phyloP scores from a whole-genome alignment of 176 grass and related monocot species.

The Triticum urartu region DNA sequence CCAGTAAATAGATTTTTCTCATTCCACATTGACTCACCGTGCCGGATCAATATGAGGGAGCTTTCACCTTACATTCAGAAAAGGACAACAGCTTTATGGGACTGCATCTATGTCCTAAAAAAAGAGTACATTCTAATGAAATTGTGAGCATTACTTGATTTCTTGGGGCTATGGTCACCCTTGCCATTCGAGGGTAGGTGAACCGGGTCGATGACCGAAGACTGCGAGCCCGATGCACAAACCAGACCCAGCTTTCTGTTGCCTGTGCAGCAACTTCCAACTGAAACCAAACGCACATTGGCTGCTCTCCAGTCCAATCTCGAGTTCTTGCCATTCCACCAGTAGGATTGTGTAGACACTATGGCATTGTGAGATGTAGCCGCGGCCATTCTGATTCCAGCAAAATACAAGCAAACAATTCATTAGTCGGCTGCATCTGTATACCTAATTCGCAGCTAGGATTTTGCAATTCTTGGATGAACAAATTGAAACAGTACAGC shows the following conservation, averaged over 20 bases:
- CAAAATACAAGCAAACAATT: background rate
- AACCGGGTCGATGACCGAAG: constrained; percentile 31
- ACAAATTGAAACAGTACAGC: background rate
- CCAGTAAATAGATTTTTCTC: constrained; percentile 98
- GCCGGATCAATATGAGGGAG: constrained; percentile 83
- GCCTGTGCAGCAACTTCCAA: background rate
- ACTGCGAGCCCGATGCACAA: constrained; percentile 21
- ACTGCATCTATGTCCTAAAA: background rate
- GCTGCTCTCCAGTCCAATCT: background rate
- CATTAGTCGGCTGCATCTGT: background rate
- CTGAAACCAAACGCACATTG: constrained; percentile 17
- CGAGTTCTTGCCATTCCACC: background rate
- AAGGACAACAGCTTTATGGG: background rate
- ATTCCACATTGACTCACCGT: constrained; percentile 91
- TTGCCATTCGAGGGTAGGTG: constrained; percentile 36
- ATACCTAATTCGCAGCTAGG: background rate
- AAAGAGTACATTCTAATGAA: background rate
- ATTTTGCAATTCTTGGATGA: background rate
- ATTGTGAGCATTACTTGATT: constrained; percentile 40
- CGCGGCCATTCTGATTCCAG: constrained; percentile 34
- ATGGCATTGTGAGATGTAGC: constrained; percentile 27
- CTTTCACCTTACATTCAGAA: constrained; percentile 60
- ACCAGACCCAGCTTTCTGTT: constrained; percentile 17
- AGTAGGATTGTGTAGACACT: constrained; percentile 22
- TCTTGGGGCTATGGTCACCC: constrained; percentile 35